Evolutionary conservation across 2,329 filamentous ascomycete genomes (phyloP), one percentile per base, ranked within the genome.

Genomic region (Pseudogymnoascus sp.): DNA sequence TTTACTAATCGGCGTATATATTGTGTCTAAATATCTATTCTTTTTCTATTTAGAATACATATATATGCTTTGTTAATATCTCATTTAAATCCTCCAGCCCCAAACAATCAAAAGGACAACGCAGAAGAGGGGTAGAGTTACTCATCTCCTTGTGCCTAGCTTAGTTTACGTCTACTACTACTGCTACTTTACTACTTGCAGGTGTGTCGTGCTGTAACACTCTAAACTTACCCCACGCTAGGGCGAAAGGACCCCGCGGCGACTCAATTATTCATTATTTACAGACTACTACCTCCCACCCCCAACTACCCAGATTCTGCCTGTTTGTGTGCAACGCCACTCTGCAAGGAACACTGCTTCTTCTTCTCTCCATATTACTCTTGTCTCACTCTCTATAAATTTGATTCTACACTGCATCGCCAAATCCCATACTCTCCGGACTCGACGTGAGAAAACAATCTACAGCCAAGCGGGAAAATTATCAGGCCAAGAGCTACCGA

Each of bases 211-310:
- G 26, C 47, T 53, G 26, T 31, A 53, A 53, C 47, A 28, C 23
- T 53, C 47, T 53, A 53, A 53, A 31, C 15, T 53, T 53, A 31
- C 47, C 47, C 47, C 47, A 53, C 47, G 47, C 47, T 53, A 53
- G 47, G 47, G 47, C 47, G 47, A 53, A 31, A 53, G 47, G 47
- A 53, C 47, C 44, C 44, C 44, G 44, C 47, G 47, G 31, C 47
- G 47, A 53, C 47, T 53, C 47, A 53, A 53, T 53, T 53, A 53
- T 53, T 53, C 44, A 53, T 53, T 28, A 53, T 28, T 53, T 53
- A 47, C 42, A 47, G 42, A 47, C 42, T 26, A 47, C 19, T 13
- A 9, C 40, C 9, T 11, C 5, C 42, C 42, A 42, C n/a, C 42
- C 21, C 21, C 21, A 31, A 53, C 44, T 53, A 31, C 44, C 23